Conservation (phyloP, 345 rosid species). For the Schrenkiella parvula region DNA sequence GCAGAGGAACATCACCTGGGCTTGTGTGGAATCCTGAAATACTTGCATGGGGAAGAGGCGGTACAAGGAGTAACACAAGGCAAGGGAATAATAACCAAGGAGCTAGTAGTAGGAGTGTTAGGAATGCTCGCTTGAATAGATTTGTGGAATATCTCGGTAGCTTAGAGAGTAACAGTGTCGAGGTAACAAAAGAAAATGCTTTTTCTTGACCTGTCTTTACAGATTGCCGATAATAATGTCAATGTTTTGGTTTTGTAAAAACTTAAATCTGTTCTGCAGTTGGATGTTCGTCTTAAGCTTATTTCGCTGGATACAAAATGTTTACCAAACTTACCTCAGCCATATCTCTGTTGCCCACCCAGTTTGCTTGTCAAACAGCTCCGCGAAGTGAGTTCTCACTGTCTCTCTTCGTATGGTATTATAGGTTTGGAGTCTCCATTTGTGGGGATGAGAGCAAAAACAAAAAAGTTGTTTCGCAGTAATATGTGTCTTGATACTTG, state of each 20-base stretch:
- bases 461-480: not conserved
- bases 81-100: conserved; percentile 56
- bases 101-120: conserved; percentile 48
- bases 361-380: conserved; percentile 63
- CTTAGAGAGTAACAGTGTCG: conserved; percentile 52
- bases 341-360: conserved; percentile 65
- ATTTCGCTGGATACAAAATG: conserved; percentile 52
- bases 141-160: conserved; percentile 68
- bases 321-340: conserved; percentile 60
- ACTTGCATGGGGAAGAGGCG: conserved; percentile 96
- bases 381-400: conserved; percentile 55
- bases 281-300: conserved; percentile 68
- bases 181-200: conserved; percentile 45
- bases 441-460: not conserved
- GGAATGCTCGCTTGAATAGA: conserved; percentile 60
- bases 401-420: conserved; percentile 26
- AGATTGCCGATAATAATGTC: not conserved
- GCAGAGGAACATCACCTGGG: conserved; percentile 67
- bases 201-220: not conserved
- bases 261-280: conserved; percentile 39
- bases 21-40: conserved; percentile 64
- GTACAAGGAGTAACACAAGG: conserved; percentile 76
- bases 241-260: not conserved
- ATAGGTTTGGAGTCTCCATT: conserved; percentile 17
- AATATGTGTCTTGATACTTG: not conserved